Conservation (phyloP, 345 rosid genomes). For the Trapa incisa region DNA sequence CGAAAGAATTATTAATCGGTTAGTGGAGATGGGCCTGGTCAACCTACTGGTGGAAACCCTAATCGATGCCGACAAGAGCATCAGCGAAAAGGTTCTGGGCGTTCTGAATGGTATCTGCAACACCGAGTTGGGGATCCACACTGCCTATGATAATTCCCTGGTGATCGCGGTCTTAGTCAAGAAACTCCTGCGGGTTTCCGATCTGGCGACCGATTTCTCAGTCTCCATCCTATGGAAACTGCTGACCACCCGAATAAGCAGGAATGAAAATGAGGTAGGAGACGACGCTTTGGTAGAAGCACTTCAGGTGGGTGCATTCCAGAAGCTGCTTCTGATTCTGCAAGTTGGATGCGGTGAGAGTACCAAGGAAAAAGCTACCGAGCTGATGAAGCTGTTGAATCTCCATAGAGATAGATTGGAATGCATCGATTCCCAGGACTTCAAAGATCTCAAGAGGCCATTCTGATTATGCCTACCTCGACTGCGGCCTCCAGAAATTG, state of each 20-base stretch:
- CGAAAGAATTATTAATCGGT: constrained; percentile 13
- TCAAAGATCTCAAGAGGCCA: constrained; percentile 62
- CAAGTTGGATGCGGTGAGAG: constrained; percentile 66
- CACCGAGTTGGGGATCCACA: constrained; percentile 34
- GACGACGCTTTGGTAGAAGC: constrained; percentile 41
- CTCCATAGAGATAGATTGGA: constrained; percentile 38
- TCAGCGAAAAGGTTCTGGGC: constrained; percentile 52
- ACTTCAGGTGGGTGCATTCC: constrained; percentile 72
- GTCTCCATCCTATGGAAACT: constrained; percentile 59
- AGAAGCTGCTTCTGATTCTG: constrained; percentile 59
- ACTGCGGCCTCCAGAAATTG: background rate
- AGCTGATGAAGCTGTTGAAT: constrained; percentile 55
- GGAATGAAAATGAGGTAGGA: background rate
- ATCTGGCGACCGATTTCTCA: constrained; percentile 50
- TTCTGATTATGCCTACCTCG: constrained; percentile 19
- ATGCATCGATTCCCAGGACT: constrained; percentile 62
- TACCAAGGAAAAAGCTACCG: constrained; percentile 59
- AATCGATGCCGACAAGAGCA: constrained; percentile 41
- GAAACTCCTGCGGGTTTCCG: constrained; percentile 68
- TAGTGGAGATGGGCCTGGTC: constrained; percentile 38
- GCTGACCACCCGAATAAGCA: constrained; percentile 5
- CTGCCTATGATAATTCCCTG: constrained; percentile 29
- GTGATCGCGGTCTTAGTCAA: constrained; percentile 52
- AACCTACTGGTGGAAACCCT: constrained; percentile 38
- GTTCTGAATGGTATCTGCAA: constrained; percentile 42